phyloP scores from a whole-genome alignment of 257 asterid genomes.

The Eucommia ulmoides region DNA sequence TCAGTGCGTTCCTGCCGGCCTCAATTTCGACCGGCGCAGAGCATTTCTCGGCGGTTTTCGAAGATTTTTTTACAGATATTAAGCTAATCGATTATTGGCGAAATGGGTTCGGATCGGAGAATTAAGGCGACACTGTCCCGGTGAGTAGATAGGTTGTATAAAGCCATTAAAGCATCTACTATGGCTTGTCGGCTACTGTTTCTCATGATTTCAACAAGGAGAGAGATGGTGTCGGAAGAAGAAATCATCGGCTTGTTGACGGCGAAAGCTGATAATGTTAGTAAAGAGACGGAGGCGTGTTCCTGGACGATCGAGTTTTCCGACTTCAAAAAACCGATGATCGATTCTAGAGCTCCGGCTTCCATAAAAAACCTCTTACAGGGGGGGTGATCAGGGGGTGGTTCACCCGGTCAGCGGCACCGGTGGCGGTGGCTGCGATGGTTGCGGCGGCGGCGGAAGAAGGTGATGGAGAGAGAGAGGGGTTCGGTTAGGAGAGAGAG shows the following conservation, averaged over 20 bases:
- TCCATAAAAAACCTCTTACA: too few species aligned
- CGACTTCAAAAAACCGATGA: slow-evolving; percentile 55
- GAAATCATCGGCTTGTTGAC: slow-evolving; percentile 70
- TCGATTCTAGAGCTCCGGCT: slow-evolving; percentile 76
- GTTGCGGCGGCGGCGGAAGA: too few species aligned
- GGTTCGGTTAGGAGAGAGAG: too few species aligned
- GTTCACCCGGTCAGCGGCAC: too few species aligned
- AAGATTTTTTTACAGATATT: slow-evolving; percentile 55
- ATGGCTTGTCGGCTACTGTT: slow-evolving; percentile 53
- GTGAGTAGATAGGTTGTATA: slow-evolving; percentile 68
- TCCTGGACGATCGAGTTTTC: slow-evolving; percentile 49
- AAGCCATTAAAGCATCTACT: slow-evolving; percentile 77
- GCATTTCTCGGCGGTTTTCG: slow-evolving; percentile 68
- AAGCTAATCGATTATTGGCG: slow-evolving; percentile 47
- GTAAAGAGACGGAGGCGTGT: slow-evolving; percentile 73
- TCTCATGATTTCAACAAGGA: slow-evolving; percentile 46
- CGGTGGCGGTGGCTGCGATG: too few species aligned
- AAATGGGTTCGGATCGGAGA: slow-evolving; percentile 54
- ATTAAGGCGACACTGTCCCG: slow-evolving; percentile 38
- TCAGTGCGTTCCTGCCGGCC: slow-evolving; percentile 56
- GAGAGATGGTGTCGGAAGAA: slow-evolving; percentile 77
- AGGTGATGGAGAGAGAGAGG: too few species aligned
- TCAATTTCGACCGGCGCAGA: slow-evolving; percentile 66
- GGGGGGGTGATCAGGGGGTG: too few species aligned
- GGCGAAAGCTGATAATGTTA: slow-evolving; percentile 78